These are phyloP conservation scores for Metschnikowia dekortorum DNA, from an alignment of 805 yeast species.

Conservation along the genomic window DNA sequence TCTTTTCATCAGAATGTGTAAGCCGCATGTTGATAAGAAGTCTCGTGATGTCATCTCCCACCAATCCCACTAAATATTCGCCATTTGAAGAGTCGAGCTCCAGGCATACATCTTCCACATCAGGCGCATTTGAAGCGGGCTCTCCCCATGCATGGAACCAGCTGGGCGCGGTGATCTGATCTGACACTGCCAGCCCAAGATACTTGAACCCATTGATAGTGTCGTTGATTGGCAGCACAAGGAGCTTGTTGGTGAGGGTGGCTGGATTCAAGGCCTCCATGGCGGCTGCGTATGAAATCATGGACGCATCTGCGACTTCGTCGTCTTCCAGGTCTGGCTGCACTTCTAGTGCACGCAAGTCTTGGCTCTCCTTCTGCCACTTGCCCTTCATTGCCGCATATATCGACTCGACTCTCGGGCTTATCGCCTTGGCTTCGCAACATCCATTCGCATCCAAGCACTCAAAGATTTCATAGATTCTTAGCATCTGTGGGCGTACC, in stretches of 20 bases:
- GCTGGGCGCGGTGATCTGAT: constrained; percentile 12
- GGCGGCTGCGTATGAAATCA: neutral
- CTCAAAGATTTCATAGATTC: constrained; percentile 31
- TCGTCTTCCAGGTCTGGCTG: constrained; percentile 7
- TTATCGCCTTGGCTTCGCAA: constrained; percentile 3
- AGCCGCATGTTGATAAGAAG: constrained; percentile 25
- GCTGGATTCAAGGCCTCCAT: constrained; percentile 24
- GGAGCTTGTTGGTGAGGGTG: constrained; percentile 31
- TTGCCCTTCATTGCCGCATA: neutral
- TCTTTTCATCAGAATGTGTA: neutral
- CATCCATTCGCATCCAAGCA: constrained; percentile 24
- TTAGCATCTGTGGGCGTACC: constrained; percentile 10
- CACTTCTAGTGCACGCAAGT: neutral
- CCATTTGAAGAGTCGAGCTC: constrained; percentile 13
- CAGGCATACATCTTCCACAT: constrained; percentile 1
- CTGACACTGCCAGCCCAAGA: constrained; percentile 18
- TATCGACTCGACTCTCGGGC: constrained; percentile 1
- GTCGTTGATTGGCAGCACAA: constrained; percentile 34
- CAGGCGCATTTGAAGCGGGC: neutral
- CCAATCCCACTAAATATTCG: constrained; percentile 24
- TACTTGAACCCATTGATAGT: constrained; percentile 33
- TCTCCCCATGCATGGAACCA: constrained; percentile 6
- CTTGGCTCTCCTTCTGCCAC: constrained; percentile 4
- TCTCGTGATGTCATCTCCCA: constrained; percentile 16
- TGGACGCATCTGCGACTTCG: neutral